A percentile compares a stretch with the other conserved stretches of the same genome.
Evolutionary conservation across 345 rosid species (phyloP).

Genomic region (Citrus medica): DNA sequence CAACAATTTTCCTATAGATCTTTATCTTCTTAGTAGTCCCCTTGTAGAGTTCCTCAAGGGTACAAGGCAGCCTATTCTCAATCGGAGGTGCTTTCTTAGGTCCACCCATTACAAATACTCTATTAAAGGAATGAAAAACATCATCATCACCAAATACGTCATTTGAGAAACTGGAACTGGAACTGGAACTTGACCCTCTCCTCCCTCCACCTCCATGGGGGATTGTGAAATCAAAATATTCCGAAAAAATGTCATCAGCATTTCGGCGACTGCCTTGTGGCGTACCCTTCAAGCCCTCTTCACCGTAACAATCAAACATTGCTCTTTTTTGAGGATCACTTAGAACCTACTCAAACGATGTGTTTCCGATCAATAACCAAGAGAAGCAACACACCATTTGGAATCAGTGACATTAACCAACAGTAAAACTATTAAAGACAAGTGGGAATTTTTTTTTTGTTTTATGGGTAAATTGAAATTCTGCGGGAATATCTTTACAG

Average conservation of each 20-base stretch:
- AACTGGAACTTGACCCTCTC: constrained; percentile 41
- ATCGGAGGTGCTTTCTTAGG: constrained; percentile 50
- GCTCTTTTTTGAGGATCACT: constrained; percentile 84
- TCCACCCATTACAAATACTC: constrained; percentile 40
- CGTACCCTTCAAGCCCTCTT: too few relatives aligned
- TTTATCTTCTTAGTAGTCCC: constrained; percentile 63
- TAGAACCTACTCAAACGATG: constrained; percentile 43
- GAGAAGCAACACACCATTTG: too few relatives aligned
- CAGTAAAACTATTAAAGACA: too few relatives aligned
- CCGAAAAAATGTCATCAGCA: constrained; percentile 63
- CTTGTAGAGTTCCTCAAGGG: constrained; percentile 58
- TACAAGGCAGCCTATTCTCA: constrained; percentile 49
- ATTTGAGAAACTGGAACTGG: constrained; percentile 44
- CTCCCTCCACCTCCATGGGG: constrained; percentile 44
- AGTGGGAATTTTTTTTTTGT: too few relatives aligned
- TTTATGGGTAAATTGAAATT: too few relatives aligned
- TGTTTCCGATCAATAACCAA: background rate
- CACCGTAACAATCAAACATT: constrained; percentile 64
- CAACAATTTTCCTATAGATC: constrained; percentile 51
- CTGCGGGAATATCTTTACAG: too few relatives aligned
- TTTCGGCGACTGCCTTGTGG: constrained; percentile 72
- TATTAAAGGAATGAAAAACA: constrained; percentile 40
- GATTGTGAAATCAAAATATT: constrained; percentile 57
- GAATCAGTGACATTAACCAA: too few relatives aligned
- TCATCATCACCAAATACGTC: constrained; percentile 65